Percentiles rank a stretch among this genome's conserved stretches.
These are phyloP conservation scores for Pseudopyrenochaeta lycopersici DNA, from an alignment of 2,329 filamentous ascomycete species.

Conservation along the genomic window DNA sequence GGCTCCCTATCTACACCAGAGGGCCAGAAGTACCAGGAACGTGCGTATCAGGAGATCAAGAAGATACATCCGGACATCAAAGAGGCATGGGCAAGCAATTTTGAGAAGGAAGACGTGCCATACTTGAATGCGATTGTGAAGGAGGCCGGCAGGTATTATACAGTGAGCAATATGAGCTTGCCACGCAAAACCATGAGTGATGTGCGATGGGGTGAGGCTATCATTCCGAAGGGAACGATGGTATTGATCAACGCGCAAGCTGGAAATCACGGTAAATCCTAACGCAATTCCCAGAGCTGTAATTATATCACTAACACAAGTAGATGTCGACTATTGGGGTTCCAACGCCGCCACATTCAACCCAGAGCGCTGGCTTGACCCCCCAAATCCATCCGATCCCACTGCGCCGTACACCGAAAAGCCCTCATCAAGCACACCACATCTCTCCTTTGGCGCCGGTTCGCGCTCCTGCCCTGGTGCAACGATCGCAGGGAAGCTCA, in stretches of 20 bases:
- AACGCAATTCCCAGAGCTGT: slow-evolving; percentile 50
- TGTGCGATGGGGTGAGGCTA: slow-evolving; percentile 61
- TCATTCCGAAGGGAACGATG: slow-evolving; percentile 63
- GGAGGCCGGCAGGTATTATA: slow-evolving; percentile 64
- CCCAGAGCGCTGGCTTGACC: slow-evolving; percentile 58
- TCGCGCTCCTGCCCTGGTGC: slow-evolving; percentile 63
- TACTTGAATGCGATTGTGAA: slow-evolving; percentile 61
- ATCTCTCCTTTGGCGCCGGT: slow-evolving; percentile 63
- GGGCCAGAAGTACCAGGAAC: slow-evolving; percentile 62
- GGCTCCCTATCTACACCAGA: slow-evolving; percentile 59
- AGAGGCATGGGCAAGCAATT: slow-evolving; percentile 58
- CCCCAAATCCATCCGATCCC: background rate
- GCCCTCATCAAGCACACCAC: slow-evolving; percentile 38
- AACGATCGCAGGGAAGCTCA: slow-evolving; percentile 59
- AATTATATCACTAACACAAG: slow-evolving; percentile 50
- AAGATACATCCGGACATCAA: slow-evolving; percentile 56
- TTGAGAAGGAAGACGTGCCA: slow-evolving; percentile 58
- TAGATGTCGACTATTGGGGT: slow-evolving; percentile 62
- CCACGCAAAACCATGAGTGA: slow-evolving; percentile 62
- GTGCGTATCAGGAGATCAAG: slow-evolving; percentile 62
- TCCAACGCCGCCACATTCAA: slow-evolving; percentile 57
- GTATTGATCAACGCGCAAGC: slow-evolving; percentile 65
- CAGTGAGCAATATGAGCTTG: slow-evolving; percentile 62
- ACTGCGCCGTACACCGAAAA: slow-evolving; percentile 16
- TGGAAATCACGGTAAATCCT: slow-evolving; percentile 58